Base-by-base conservation (phyloP, 2,329 filamentous ascomycete species). In the Cladophialophora psammophila region DNA sequence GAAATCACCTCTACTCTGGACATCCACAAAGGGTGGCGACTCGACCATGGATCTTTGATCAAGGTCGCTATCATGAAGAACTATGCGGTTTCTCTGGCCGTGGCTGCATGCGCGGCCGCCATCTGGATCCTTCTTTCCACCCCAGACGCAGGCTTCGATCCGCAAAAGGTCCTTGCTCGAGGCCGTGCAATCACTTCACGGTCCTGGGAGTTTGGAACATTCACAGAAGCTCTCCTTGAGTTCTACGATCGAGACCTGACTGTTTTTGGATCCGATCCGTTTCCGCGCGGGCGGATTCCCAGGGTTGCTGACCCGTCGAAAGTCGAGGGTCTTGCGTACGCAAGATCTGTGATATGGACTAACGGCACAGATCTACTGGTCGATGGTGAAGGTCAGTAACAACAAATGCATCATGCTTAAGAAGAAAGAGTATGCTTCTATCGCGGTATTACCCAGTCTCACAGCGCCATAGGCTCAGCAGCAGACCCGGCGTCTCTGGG, bases 401-500 rank as follows among this genome's bases (percentile, higher is more conserved):
- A 26, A 12, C 7, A 26, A 10, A 5, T 50, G 18, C 13, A 12
- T 15, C 9, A 26, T 26, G 18, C 50, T 45, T 9, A 5, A 63
- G 42, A 10, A 32, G 13, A 12, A 9, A 20, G 52, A 32, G 5
- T 13, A 18, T 12, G 55, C 31, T 36, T 8, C 13, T 34, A 20
- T 7, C 20, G 10, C 18, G 20, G 34, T 18, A 32, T 54, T 9
- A 4, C 35, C 59, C 45, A 40, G 48, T 34, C 55, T 57, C 35
- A 64, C 55, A 26, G 26, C 4, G 13, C 12, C 2, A 34, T 20
- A 67, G 65, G 65, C n/a, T 69, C 67, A 36, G 53, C 64, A 40
- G 45, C 67, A 13, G 82, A 85, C 67, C 80, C 82, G 2, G 79
- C 81, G 15, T 78, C 81, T 4, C 75, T 84, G 7, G 80, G 82